Evolutionary conservation across 192 early-diverging fungal species (phyloP), one percentile per base, ranked within the genome.

Genomic region (Chytriomyces sp.): DNA sequence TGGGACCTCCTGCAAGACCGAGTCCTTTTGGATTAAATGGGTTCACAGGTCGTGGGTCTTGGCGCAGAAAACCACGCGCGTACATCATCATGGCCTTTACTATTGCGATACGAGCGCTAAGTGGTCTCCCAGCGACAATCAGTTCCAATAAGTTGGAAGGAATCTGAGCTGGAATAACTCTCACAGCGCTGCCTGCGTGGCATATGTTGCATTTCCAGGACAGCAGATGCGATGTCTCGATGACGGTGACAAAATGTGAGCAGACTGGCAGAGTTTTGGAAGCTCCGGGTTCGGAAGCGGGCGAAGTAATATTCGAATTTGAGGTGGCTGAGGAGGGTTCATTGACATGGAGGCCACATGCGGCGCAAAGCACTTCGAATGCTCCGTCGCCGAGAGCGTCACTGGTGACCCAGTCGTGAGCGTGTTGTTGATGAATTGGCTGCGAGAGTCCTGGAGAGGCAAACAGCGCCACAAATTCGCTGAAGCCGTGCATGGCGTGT

Each of bases 21-120:
- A 75, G 13, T 7, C 13, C 18, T 26, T 47, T 75, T 43, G 61
- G 63, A 48, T 75, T 75, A 10, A 35, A 7, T 7, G 73, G 66
- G 46, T 75, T 75, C 9, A 75, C 44, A 23, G 73, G 64, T 26
- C 46, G 53, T 43, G 50, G 48, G 24, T 16, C 50, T 47, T 11
- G 45, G 7, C 9, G 63, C 23, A 75, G 49, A 28, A 24, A 75
- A 5, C 73, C 62, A 6, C 45, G 20, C 10, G 35, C 48, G 43
- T 50, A 65, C 13, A n/a, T 23, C 49, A 62, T 18, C 47, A 75
- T 20, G 7, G 45, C 63, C 8, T 64, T 10, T 18, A 75, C 47
- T 7, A 75, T 35, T 11, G 20, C 6, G 7, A 75, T 13, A 7
- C 73, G 73, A 24, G 23, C 48, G 5, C 66, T 26, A 5, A 66